phyloP scores from a whole-genome alignment of 1,284 basidiomycete species.

The Pyrrhoderma lamaoense region DNA sequence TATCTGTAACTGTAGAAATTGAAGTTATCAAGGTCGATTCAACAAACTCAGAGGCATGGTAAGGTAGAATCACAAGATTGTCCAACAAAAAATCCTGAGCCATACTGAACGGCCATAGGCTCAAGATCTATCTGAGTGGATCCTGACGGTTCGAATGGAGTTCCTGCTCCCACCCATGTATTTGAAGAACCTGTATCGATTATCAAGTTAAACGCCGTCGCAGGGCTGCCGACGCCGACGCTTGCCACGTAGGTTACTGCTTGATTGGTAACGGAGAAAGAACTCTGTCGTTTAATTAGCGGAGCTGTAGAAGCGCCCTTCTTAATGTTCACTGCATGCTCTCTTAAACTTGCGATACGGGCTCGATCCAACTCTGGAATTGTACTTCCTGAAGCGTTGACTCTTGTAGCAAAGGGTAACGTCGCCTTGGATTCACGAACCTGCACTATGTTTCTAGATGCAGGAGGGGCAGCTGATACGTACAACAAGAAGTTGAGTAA shows the following conservation, averaged over 20 bases:
- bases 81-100: constrained; percentile 19
- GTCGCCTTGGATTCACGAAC: constrained; percentile 7
- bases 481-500: too few relatives aligned
- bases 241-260: constrained; percentile 16
- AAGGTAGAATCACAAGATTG: constrained; percentile 12
- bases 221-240: constrained; percentile 19
- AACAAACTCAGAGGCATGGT: background rate
- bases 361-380: constrained; percentile 14
- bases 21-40: background rate
- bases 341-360: background rate
- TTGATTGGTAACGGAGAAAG: constrained; percentile 1
- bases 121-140: constrained; percentile 18
- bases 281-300: too few relatives aligned
- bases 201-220: constrained; percentile 14
- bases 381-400: constrained; percentile 7
- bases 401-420: constrained; percentile 3
- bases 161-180: constrained; percentile 24
- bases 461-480: too few relatives aligned
- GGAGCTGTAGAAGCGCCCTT: too few relatives aligned
- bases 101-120: constrained; percentile 17
- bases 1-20: background rate
- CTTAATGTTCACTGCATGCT: too few relatives aligned
- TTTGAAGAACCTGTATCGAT: constrained; percentile 20
- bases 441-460: background rate
- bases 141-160: constrained; percentile 16